phyloP scores from a whole-genome alignment of 169 alveolate genomes.

The Eimeria sp. region DNA sequence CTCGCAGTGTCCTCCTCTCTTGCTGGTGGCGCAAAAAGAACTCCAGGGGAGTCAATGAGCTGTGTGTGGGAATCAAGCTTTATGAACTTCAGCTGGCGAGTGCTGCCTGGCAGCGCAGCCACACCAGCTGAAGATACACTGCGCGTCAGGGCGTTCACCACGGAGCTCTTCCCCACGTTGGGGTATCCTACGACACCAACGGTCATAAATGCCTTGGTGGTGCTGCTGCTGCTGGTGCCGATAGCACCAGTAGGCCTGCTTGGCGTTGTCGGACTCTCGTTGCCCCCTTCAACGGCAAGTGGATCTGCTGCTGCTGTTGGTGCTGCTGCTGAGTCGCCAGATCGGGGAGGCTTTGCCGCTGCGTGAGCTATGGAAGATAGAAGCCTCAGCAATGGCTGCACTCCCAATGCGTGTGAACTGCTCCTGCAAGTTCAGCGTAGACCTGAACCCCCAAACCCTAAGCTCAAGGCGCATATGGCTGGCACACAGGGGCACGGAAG shows the following conservation, averaged over 20 bases:
- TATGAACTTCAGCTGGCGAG: slow-evolving; percentile 94
- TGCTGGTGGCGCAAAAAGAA: slow-evolving; percentile 88
- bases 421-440: slow-evolving; percentile 39
- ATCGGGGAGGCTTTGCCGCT: slow-evolving; percentile 27
- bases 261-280: background rate
- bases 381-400: slow-evolving; percentile 50
- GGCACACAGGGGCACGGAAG: background rate
- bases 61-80: slow-evolving; percentile 93
- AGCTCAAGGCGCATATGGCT: background rate
- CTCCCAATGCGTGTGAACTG: slow-evolving; percentile 55
- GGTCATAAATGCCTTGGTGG: slow-evolving; percentile 90
- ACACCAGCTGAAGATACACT: slow-evolving; percentile 93
- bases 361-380: slow-evolving; percentile 57
- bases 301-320: slow-evolving; percentile 21
- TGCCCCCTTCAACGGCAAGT: background rate
- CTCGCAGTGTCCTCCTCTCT: slow-evolving; percentile 82
- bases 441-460: background rate
- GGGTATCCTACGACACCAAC: slow-evolving; percentile 98
- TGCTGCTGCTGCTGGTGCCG: slow-evolving; percentile 20
- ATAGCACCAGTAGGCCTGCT: background rate
- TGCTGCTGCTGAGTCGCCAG: slow-evolving; percentile 15
- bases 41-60: slow-evolving; percentile 98
- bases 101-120: slow-evolving; percentile 96
- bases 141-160: slow-evolving; percentile 95
- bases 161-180: slow-evolving; percentile 96